Conservation (phyloP, 192 early-diverging fungal species). For the Dissophora globulifera region DNA sequence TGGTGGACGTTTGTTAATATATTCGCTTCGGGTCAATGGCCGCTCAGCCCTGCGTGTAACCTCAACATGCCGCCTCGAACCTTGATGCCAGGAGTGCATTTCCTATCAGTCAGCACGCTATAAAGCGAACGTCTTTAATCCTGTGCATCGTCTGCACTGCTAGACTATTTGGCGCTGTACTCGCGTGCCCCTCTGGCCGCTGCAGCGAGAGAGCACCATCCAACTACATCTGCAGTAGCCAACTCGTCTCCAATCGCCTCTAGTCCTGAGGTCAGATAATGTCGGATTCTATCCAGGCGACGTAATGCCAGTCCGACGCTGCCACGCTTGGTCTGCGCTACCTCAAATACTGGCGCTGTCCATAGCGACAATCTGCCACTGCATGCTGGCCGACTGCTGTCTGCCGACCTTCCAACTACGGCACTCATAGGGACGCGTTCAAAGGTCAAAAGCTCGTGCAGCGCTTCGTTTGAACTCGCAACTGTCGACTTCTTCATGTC, state of each 20-base stretch:
- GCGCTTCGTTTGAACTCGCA: too few relatives aligned
- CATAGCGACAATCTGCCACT: conserved; percentile 24
- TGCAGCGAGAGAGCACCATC: conserved; percentile 28
- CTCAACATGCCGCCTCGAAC: too few relatives aligned
- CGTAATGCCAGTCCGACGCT: conserved; percentile 20
- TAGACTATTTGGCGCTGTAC: too few relatives aligned
- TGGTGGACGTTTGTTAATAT: too few relatives aligned
- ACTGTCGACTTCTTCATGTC: conserved; percentile 38
- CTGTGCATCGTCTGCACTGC: too few relatives aligned
- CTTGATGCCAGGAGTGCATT: too few relatives aligned
- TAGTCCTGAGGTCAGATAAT: not conserved
- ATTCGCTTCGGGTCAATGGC: too few relatives aligned
- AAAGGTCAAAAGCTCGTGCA: conserved; percentile 17
- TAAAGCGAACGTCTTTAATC: too few relatives aligned
- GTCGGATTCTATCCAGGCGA: conserved; percentile 24
- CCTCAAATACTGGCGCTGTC: conserved; percentile 29
- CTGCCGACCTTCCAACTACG: not conserved
- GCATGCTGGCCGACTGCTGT: not conserved
- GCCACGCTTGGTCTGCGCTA: conserved; percentile 14
- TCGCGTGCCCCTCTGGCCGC: conserved; percentile 30
- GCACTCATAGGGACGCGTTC: conserved; percentile 8
- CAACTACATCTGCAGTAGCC: not conserved
- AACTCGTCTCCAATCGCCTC: not conserved
- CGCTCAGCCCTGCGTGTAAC: too few relatives aligned
- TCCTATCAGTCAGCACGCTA: too few relatives aligned